A percentile compares a stretch with the other conserved stretches of the same genome.
Evolutionary conservation across 805 yeast genomes (phyloP).

Genomic region (Candida glaebosa): DNA sequence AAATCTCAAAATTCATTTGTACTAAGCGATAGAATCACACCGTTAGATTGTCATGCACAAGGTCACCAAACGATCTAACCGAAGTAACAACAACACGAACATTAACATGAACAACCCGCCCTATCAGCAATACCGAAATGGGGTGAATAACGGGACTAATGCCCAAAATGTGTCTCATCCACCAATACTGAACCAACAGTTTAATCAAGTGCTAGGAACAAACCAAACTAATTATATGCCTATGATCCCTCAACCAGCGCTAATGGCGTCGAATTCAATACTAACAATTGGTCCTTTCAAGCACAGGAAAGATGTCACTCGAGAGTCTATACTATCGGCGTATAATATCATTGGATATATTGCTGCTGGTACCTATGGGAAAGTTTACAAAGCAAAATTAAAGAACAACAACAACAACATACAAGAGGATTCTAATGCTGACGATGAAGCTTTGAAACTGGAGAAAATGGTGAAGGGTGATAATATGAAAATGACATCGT

Average conservation of each 20-base stretch:
- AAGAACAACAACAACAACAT: conserved; percentile 15
- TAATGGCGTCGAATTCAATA: conserved; percentile 39
- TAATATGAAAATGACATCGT: conserved; percentile 5
- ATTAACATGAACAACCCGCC: conserved; percentile 2
- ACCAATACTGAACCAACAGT: conserved; percentile 1
- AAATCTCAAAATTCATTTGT: background rate
- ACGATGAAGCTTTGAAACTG: conserved; percentile 7
- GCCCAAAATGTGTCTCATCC: background rate
- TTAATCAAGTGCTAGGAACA: conserved; percentile 1
- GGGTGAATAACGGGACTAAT: background rate
- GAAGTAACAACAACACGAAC: conserved; percentile 1
- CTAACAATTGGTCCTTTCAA: conserved; percentile 43
- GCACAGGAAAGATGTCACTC: conserved; percentile 54
- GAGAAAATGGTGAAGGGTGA: background rate
- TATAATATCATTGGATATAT: conserved; percentile 91
- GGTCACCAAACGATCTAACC: conserved; percentile 1
- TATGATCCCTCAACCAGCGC: conserved; percentile 33
- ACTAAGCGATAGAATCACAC: no score
- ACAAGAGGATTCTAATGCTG: conserved; percentile 12
- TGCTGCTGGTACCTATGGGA: conserved; percentile 98
- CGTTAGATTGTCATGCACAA: background rate
- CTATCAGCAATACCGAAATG: conserved; percentile 4
- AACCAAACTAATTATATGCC: conserved; percentile 6
- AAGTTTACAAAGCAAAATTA: conserved; percentile 84
- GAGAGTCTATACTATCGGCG: conserved; percentile 75